phyloP scores from a whole-genome alignment of 139 green algal species.

The Chlorella vulgaris region DNA sequence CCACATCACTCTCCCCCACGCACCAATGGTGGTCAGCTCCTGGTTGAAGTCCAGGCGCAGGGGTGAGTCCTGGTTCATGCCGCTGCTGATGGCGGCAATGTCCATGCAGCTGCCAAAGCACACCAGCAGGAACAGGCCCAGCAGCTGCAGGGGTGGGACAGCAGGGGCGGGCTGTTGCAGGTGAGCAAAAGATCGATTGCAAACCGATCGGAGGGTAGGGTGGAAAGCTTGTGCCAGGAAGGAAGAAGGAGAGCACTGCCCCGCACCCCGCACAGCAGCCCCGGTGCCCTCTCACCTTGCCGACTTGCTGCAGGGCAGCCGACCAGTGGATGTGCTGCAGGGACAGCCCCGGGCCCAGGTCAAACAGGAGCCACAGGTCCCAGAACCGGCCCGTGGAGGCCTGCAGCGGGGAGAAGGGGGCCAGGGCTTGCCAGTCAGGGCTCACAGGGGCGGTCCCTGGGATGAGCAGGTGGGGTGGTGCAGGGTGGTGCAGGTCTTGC shows the following conservation, averaged over 20 bases:
- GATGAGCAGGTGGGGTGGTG: not conserved
- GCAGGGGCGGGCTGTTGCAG: not conserved
- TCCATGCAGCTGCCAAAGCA: constrained; percentile 80
- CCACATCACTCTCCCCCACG: too few species aligned
- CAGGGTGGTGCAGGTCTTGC: not conserved
- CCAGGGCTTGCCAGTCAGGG: too few species aligned
- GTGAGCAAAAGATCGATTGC: not conserved
- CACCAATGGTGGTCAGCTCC: constrained; percentile 68
- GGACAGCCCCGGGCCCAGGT: constrained; percentile 44
- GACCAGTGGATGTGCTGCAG: constrained; percentile 4
- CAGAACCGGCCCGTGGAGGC: constrained; percentile 10
- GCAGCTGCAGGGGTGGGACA: constrained; percentile 11
- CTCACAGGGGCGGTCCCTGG: too few species aligned
- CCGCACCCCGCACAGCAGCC: not conserved
- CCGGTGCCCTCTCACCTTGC: constrained; percentile 6
- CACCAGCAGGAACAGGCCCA: constrained; percentile 77
- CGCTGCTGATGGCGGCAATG: constrained; percentile 66
- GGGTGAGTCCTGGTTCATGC: constrained; percentile 64
- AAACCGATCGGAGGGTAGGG: too few species aligned
- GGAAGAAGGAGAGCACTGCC: not conserved
- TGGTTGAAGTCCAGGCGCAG: constrained; percentile 70
- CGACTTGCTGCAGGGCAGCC: constrained; percentile 20
- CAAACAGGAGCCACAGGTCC: constrained; percentile 73
- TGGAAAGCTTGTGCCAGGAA: too few species aligned
- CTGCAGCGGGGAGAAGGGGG: not conserved